A percentile compares a stretch with the other conserved stretches of the same genome.
Evolutionary conservation across 2,329 filamentous ascomycete genomes (phyloP).

Genomic region (Venturia nashicola): DNA sequence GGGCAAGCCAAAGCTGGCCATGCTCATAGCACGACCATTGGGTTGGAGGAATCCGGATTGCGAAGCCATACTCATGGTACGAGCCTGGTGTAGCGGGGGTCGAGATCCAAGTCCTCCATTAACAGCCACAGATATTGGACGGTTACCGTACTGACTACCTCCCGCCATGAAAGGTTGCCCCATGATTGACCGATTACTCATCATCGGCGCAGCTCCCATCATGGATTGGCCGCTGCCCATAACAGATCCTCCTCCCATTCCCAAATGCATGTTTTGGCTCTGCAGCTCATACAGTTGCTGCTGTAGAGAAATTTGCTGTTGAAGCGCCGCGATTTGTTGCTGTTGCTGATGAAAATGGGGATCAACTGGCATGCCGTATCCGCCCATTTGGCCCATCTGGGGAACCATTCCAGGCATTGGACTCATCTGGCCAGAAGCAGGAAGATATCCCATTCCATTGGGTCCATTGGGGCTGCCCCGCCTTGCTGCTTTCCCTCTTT

Average conservation of each 20-base stretch:
- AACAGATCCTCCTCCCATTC: constrained; percentile 11
- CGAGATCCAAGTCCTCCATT: neutral
- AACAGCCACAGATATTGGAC: constrained; percentile 6
- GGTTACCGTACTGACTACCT: neutral
- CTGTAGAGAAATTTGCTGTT: constrained; percentile 8
- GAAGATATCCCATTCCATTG: constrained; percentile 14
- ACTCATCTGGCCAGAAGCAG: neutral
- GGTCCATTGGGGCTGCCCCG: constrained; percentile 60
- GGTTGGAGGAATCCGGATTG: constrained; percentile 1
- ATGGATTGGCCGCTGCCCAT: constrained; percentile 7
- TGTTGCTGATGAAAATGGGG: constrained; percentile 1
- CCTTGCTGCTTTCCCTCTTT: constrained; percentile 64
- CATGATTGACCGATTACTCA: neutral
- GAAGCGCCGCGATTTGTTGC: constrained; percentile 1
- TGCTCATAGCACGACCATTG: constrained; percentile 10
- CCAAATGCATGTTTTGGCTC: constrained; percentile 21
- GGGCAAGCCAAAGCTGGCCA: neutral
- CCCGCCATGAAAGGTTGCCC: neutral
- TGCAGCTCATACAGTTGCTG: constrained; percentile 13
- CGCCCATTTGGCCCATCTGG: neutral
- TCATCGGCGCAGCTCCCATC: constrained; percentile 1
- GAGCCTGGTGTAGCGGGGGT: neutral
- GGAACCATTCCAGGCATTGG: neutral
- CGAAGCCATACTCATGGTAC: constrained; percentile 6
- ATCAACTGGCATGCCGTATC: constrained; percentile 1